Conservation (phyloP, 1,139 yeast species). For the Taphrina wiesneri region DNA sequence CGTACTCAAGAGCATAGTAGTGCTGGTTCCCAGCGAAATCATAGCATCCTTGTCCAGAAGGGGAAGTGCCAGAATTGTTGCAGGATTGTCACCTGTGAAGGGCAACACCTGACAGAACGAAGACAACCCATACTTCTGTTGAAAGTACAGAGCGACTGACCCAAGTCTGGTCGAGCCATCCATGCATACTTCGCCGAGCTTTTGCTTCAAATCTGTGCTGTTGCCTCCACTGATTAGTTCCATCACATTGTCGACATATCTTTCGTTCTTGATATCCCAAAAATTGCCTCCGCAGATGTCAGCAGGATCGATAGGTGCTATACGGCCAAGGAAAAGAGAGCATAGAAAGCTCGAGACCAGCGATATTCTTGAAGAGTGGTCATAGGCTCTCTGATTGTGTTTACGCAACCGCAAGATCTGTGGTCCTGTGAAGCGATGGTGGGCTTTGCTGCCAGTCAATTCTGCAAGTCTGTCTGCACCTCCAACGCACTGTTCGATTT, state of each 20-base stretch:
- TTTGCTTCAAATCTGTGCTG: slow-evolving; percentile 48
- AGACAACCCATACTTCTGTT: slow-evolving; percentile 58
- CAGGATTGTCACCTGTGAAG: slow-evolving; percentile 89
- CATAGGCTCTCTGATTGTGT: slow-evolving; percentile 57
- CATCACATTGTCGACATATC: slow-evolving; percentile 58
- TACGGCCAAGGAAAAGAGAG: slow-evolving; percentile 64
- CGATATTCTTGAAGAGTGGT: slow-evolving; percentile 62
- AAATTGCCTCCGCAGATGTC: slow-evolving; percentile 93
- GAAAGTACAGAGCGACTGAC: slow-evolving; percentile 59
- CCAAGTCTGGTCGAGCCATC: slow-evolving; percentile 44
- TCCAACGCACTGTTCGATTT: slow-evolving; percentile 63
- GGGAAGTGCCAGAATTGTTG: slow-evolving; percentile 82
- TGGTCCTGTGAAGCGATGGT: slow-evolving; percentile 85
- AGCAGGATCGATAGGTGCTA: slow-evolving; percentile 70
- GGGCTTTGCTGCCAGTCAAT: slow-evolving; percentile 83
- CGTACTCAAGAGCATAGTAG: slow-evolving; percentile 80
- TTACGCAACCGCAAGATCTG: slow-evolving; percentile 76
- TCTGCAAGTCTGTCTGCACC: slow-evolving; percentile 66
- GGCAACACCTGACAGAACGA: slow-evolving; percentile 59
- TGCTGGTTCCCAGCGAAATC: slow-evolving; percentile 83
- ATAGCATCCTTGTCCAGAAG: slow-evolving; percentile 67
- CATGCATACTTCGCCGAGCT: slow-evolving; percentile 55
- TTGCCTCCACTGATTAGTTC: slow-evolving; percentile 47
- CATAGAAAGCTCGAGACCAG: slow-evolving; percentile 79
- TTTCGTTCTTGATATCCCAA: slow-evolving; percentile 61